phyloP scores from a whole-genome alignment of 2,329 filamentous ascomycete genomes.

The Alternaria sp. region DNA sequence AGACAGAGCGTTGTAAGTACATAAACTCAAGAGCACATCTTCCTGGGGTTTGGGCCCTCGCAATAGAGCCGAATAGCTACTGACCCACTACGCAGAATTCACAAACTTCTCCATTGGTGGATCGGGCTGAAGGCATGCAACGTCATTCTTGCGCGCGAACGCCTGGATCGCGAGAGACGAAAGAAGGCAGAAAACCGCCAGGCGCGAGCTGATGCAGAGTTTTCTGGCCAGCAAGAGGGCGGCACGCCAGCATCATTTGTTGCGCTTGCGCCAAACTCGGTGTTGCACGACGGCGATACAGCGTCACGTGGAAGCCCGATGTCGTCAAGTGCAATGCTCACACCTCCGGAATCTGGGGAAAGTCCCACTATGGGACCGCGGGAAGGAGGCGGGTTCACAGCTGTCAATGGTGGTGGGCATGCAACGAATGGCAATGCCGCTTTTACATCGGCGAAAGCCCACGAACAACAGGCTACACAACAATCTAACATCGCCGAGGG shows the following conservation, averaged over 20 bases:
- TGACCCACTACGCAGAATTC: constrained; percentile 33
- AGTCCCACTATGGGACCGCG: constrained; percentile 32
- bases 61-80: neutral
- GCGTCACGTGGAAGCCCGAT: constrained; percentile 33
- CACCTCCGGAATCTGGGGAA: constrained; percentile 38
- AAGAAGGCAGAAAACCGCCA: constrained; percentile 44
- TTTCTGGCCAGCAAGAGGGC: constrained; percentile 27
- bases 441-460: constrained; percentile 12
- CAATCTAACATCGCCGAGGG: constrained; percentile 30
- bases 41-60: neutral
- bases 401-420: constrained; percentile 17
- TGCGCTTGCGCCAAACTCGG: constrained; percentile 37
- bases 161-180: constrained; percentile 42
- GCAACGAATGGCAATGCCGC: constrained; percentile 8
- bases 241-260: constrained; percentile 37
- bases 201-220: constrained; percentile 36
- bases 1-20: constrained; percentile 38
- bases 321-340: constrained; percentile 37
- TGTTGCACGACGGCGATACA: constrained; percentile 34
- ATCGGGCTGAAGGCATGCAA: constrained; percentile 47
- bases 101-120: constrained; percentile 47
- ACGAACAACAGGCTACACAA: constrained; percentile 17
- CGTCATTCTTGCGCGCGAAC: constrained; percentile 45
- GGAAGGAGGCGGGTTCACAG: constrained; percentile 20
- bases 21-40: neutral